Evolutionary conservation across 805 yeast species (phyloP), one percentile per base, ranked within the genome.

Genomic region (Ogataea ramenticola): DNA sequence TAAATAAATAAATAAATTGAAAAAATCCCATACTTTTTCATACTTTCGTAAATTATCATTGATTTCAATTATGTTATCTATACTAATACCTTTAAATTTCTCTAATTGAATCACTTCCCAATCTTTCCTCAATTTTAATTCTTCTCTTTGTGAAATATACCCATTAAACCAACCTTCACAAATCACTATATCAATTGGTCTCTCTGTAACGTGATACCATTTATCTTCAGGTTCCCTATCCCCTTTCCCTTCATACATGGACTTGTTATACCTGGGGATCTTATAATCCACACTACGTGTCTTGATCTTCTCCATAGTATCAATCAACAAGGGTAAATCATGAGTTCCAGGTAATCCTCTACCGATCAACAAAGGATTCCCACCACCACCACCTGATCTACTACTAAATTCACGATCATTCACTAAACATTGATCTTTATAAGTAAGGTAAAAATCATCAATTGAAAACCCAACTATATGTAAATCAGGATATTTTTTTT

Each of bases 131-230:
- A 72, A 46, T 7, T 58, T 60, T 1, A 49, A 49, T 4, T 58
- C 58, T 24, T 60, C 10, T 9, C 21, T 17, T 6, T 15, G 52
- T 1, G 61, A 50, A 17, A 75, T 49, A 57, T 79, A 91, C 1
- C 98, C 98, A 21, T 79, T 73, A 65, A 90, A 88, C 99, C 99
- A 91, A 4, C 98, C 99, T 64, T 91, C 99, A 35, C 93, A 70
- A 2, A 91, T 61, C 3, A 91, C 72, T 3, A 89, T 73, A 53
- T 85, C 87, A 3, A 78, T 68, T 2, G 75, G 73, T 2, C 47
- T 45, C 1, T 34, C 41, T 16, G 39, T 44, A 3, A 41, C 34
- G 27, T 49, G 49, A 2, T 56, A 50, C 82, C 82, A 78, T 12
- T 65, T 48, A 0, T 52, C 48, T 8, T 44, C 52, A 0, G 67